Evolutionary conservation across 2,329 filamentous ascomycete species (phyloP).

Genomic region (Zarea fungicola): DNA sequence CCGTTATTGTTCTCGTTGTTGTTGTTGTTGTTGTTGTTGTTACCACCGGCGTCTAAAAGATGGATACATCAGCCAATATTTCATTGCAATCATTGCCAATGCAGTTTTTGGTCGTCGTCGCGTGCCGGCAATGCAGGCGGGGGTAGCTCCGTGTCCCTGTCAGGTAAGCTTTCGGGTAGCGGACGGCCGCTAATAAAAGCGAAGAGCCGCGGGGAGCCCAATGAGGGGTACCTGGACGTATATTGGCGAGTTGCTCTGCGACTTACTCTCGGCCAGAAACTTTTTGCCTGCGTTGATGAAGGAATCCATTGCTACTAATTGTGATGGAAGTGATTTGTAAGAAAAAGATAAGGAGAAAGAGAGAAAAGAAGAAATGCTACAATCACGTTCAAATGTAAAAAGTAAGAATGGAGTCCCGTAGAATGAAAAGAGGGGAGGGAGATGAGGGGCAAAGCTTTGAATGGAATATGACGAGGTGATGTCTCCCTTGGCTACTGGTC

Average conservation of each 20-base stretch:
- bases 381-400: neutral
- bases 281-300: conserved; percentile 34
- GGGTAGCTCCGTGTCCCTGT: no score
- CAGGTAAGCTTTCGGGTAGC: neutral
- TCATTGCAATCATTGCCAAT: no score
- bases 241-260: neutral
- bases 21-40: conserved; percentile 21
- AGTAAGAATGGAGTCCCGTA: neutral
- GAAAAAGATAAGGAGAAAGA: neutral
- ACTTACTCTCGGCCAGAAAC: conserved; percentile 22
- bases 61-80: no score
- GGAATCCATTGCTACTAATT: conserved; percentile 29
- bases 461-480: neutral
- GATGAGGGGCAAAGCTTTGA: conserved; percentile 5
- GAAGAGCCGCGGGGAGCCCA: conserved; percentile 2
- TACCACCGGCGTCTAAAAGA: neutral
- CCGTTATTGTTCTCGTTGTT: conserved; percentile 36
- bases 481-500: neutral
- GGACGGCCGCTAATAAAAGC: neutral
- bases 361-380: neutral
- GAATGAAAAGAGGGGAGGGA: neutral
- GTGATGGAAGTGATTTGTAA: neutral
- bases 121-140: no score
- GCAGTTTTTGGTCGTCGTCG: no score
- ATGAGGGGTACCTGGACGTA: conserved; percentile 6